Evolutionary conservation across 306 rosid genomes (phyloP).

Genomic region (Mimosa pudica): DNA sequence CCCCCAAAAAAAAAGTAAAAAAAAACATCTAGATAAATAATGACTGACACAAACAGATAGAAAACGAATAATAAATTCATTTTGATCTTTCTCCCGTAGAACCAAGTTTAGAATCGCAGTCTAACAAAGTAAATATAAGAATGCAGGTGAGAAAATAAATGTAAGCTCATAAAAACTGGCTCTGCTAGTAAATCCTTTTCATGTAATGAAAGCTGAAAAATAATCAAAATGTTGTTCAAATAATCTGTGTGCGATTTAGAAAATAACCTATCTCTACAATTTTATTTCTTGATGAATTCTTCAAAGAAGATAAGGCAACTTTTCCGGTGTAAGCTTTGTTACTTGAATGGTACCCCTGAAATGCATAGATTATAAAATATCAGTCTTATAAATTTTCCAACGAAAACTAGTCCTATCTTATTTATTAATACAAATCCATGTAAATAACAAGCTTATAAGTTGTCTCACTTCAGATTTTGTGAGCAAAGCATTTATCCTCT

Average conservation of each 20-base stretch:
- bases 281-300: slow-evolving; percentile 83
- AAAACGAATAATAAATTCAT: slow-evolving; percentile 17
- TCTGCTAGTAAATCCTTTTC: slow-evolving; percentile 22
- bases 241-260: slow-evolving; percentile 28
- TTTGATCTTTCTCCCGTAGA: neutral
- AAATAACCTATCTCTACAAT: slow-evolving; percentile 72
- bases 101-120: slow-evolving; percentile 4
- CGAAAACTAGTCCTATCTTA: slow-evolving; percentile 24
- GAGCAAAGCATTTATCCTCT: slow-evolving; percentile 54
- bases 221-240: slow-evolving; percentile 19
- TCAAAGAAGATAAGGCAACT: slow-evolving; percentile 61
- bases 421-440: slow-evolving; percentile 11
- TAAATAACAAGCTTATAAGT: slow-evolving; percentile 32
- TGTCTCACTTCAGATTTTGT: slow-evolving; percentile 60
- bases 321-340: slow-evolving; percentile 73
- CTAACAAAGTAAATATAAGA: slow-evolving; percentile 12
- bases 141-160: slow-evolving; percentile 15
- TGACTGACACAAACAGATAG: neutral
- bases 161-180: slow-evolving; percentile 27
- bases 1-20: too few species aligned
- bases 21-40: neutral
- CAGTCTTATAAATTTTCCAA: neutral
- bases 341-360: slow-evolving; percentile 76
- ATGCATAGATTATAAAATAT: slow-evolving; percentile 18
- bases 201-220: slow-evolving; percentile 24